Conservation (phyloP, 1,139 yeast species). For the Pichia sp. region DNA sequence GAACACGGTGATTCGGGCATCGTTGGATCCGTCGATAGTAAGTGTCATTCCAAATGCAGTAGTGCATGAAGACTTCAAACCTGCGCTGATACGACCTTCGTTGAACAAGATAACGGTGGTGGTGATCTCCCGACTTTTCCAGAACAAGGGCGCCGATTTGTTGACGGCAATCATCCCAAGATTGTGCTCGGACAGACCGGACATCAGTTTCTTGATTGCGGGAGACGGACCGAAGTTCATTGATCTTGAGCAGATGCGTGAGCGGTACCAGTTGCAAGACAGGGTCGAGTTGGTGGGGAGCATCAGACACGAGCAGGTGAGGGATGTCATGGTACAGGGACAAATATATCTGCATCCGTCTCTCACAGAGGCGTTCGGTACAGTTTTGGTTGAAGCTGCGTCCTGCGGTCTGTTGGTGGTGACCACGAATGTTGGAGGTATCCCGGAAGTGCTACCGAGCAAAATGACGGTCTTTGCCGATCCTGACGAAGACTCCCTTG, state of each 20-base stretch:
- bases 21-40: slow-evolving; percentile 69
- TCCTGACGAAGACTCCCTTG: slow-evolving; percentile 79
- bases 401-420: slow-evolving; percentile 93
- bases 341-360: slow-evolving; percentile 93
- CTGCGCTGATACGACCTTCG: slow-evolving; percentile 36
- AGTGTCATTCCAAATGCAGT: slow-evolving; percentile 97
- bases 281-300: slow-evolving; percentile 83
- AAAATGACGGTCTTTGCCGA: slow-evolving; percentile 92
- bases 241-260: slow-evolving; percentile 94
- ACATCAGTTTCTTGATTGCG: slow-evolving; percentile 78
- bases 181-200: slow-evolving; percentile 60
- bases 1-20: slow-evolving; percentile 85
- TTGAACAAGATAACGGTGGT: slow-evolving; percentile 65
- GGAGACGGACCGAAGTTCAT: slow-evolving; percentile 97
- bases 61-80: slow-evolving; percentile 73
- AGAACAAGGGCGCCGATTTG: slow-evolving; percentile 95
- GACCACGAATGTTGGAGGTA: slow-evolving; percentile 95
- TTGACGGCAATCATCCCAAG: slow-evolving; percentile 81
- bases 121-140: slow-evolving; percentile 84
- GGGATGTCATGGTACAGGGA: slow-evolving; percentile 90
- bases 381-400: slow-evolving; percentile 96
- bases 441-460: slow-evolving; percentile 90
- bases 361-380: slow-evolving; percentile 95
- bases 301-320: slow-evolving; percentile 85
- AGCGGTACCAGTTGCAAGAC: slow-evolving; percentile 78